These are phyloP conservation scores for Leccinum colubrinum DNA, from an alignment of 1,284 basidiomycete species.

Conservation along the genomic window DNA sequence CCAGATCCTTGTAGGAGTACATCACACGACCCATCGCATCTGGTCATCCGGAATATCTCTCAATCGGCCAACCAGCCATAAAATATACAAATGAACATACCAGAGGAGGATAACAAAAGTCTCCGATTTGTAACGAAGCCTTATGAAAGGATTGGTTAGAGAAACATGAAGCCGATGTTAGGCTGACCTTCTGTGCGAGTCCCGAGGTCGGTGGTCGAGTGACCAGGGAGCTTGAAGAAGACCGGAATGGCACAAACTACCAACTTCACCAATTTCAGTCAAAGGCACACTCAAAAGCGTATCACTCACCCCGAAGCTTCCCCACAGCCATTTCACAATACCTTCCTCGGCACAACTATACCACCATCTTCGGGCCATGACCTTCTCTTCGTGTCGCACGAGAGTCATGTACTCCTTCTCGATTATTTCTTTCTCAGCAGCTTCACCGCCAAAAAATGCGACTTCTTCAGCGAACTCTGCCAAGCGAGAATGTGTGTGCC, in stretches of 20 bases:
- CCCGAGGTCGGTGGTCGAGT: slow-evolving; percentile 70
- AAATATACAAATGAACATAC: slow-evolving; percentile 32
- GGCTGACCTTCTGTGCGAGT: slow-evolving; percentile 78
- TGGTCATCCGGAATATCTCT: slow-evolving; percentile 24
- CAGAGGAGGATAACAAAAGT: slow-evolving; percentile 81
- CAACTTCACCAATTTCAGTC: slow-evolving; percentile 45
- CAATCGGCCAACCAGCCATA: neutral
- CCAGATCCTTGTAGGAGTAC: slow-evolving; percentile 97
- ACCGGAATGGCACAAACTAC: slow-evolving; percentile 93
- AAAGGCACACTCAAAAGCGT: slow-evolving; percentile 1
- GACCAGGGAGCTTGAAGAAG: slow-evolving; percentile 86
- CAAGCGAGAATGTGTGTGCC: slow-evolving; percentile 92
- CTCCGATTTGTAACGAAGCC: slow-evolving; percentile 95
- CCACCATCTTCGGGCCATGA: slow-evolving; percentile 83
- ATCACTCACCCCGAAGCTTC: slow-evolving; percentile 78
- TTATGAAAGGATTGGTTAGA: slow-evolving; percentile 25
- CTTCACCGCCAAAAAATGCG: slow-evolving; percentile 90
- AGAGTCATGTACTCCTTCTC: slow-evolving; percentile 90
- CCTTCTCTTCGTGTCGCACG: slow-evolving; percentile 86
- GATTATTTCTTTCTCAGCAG: slow-evolving; percentile 90
- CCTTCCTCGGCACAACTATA: slow-evolving; percentile 94
- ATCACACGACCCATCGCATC: slow-evolving; percentile 84
- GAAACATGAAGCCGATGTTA: neutral
- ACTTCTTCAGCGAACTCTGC: slow-evolving; percentile 94
- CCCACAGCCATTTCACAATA: slow-evolving; percentile 98